These are phyloP conservation scores for Rehmannia glutinosa DNA, from an alignment of 257 asterid species.

Conservation along the genomic window DNA sequence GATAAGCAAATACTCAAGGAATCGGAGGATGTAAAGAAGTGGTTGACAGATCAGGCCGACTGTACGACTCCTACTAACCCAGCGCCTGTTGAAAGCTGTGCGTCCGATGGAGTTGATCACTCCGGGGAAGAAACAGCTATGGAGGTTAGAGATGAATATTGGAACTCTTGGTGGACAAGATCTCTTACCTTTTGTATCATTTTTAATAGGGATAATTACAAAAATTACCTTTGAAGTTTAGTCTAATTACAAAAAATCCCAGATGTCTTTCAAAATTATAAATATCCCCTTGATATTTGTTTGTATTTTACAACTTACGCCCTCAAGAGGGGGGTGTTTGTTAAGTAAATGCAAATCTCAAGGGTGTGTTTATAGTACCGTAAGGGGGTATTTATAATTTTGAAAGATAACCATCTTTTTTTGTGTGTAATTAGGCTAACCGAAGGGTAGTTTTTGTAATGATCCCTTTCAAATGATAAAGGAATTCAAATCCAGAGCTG, in stretches of 20 bases:
- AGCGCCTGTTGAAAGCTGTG: constrained; percentile 34
- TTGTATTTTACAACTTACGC: too few relatives aligned
- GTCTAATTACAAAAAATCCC: background rate
- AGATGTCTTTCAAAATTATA: background rate
- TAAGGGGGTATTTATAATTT: too few relatives aligned
- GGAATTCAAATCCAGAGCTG: constrained; percentile 9
- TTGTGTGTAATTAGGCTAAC: background rate
- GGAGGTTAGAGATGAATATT: constrained; percentile 31
- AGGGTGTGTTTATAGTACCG: too few relatives aligned
- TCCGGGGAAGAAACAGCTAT: constrained; percentile 31
- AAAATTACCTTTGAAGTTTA: background rate
- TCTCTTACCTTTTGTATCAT: background rate
- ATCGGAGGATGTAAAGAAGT: constrained; percentile 31
- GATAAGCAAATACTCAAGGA: constrained; percentile 30
- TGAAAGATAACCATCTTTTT: too few relatives aligned
- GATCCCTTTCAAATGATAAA: background rate
- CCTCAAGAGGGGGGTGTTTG: too few relatives aligned
- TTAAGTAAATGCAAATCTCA: too few relatives aligned
- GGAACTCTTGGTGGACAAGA: background rate
- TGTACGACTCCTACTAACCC: constrained; percentile 20
- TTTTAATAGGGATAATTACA: background rate
- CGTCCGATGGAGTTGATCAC: constrained; percentile 35
- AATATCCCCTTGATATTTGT: too few relatives aligned
- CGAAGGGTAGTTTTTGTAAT: background rate
- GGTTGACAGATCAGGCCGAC: constrained; percentile 30